Conservation (phyloP, 495 filamentous ascomycete genomes). For the Cercophora scortea region DNA sequence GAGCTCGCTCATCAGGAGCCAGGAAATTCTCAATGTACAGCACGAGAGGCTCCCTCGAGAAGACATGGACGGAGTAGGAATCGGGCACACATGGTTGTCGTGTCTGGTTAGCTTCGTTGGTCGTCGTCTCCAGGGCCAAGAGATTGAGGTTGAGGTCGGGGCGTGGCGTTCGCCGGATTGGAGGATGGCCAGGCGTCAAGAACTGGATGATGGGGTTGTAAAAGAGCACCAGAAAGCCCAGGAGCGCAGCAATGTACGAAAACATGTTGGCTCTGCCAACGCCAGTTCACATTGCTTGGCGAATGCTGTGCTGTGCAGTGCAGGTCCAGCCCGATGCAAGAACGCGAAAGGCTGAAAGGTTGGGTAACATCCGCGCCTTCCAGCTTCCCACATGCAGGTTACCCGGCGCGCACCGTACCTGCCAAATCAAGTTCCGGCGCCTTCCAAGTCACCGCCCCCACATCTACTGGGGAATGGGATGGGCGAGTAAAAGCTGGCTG, state of each 20-base stretch:
- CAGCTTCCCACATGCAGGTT: too few species aligned
- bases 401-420: too few species aligned
- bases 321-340: too few species aligned
- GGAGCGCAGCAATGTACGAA: conserved; percentile 15
- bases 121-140: conserved; percentile 29
- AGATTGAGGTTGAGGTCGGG: conserved; percentile 34
- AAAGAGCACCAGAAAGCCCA: conserved; percentile 18
- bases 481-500: too few species aligned
- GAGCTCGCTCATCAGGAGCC: conserved; percentile 22
- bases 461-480: too few species aligned
- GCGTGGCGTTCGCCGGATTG: conserved; percentile 26
- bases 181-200: conserved; percentile 8
- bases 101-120: conserved; percentile 6
- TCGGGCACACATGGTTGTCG: conserved; percentile 21
- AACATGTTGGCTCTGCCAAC: conserved; percentile 11
- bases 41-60: conserved; percentile 34
- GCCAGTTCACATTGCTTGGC: neutral
- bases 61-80: conserved; percentile 31
- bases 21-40: conserved; percentile 41
- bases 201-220: conserved; percentile 15
- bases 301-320: neutral
- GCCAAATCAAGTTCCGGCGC: too few species aligned
- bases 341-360: too few species aligned
- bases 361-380: too few species aligned
- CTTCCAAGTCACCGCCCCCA: too few species aligned